These are phyloP conservation scores for Symbiotaphrina buchneri DNA, from an alignment of 495 filamentous ascomycete species.

Conservation along the genomic window DNA sequence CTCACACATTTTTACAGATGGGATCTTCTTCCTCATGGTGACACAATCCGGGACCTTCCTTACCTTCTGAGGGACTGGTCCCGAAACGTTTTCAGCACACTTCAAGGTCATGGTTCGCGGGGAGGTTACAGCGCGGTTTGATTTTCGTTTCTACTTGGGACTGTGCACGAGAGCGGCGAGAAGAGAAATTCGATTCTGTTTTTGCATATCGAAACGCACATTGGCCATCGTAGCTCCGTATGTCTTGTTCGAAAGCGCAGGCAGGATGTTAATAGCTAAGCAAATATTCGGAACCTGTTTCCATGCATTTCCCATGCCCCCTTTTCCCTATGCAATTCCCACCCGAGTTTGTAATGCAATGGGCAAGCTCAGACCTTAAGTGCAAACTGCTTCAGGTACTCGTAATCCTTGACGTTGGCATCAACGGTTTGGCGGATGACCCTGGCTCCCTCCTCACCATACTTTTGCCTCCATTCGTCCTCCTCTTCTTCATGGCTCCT, in stretches of 20 bases:
- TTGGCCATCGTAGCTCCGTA: no score
- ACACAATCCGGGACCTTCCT: conserved; percentile 77
- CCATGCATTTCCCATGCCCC: no score
- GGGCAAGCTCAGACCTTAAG: conserved; percentile 35
- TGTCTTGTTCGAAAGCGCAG: no score
- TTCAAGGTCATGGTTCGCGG: conserved; percentile 58
- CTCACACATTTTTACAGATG: conserved; percentile 22
- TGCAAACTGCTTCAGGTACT: conserved; percentile 80
- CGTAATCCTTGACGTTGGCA: conserved; percentile 63
- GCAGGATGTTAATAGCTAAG: no score
- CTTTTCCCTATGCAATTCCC: no score
- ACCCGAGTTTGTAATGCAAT: no score
- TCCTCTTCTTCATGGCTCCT: conserved; percentile 53
- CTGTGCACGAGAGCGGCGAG: no score
- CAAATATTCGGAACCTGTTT: no score
- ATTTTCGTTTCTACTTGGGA: no score
- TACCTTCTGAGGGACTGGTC: conserved; percentile 83
- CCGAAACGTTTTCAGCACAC: conserved; percentile 50
- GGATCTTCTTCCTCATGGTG: conserved; percentile 85
- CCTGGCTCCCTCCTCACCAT: conserved; percentile 51
- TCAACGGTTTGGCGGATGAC: conserved; percentile 57
- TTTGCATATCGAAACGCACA: no score
- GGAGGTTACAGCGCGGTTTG: conserved; percentile 93
- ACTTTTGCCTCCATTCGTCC: conserved; percentile 62
- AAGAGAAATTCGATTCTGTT: no score